Base-by-base conservation (phyloP, 768 basidiomycete genomes). In the Guyanaporus albipodus region DNA sequence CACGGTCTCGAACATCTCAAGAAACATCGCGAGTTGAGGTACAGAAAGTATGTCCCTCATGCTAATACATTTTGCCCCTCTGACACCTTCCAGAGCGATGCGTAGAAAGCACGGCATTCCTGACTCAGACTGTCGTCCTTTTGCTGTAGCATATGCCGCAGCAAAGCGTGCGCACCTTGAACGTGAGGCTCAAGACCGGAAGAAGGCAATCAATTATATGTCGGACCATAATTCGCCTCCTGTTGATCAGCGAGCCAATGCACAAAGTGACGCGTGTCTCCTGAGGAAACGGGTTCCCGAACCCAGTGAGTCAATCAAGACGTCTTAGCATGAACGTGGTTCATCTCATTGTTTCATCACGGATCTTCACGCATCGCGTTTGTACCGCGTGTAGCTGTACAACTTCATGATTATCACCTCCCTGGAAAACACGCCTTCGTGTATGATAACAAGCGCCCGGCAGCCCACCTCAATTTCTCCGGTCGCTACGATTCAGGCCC, bases 91-190 rank as follows among this genome's bases (percentile, higher is more conserved):
- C 53, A 89, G 86, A 57, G 74, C 81, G 52, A 81, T 82, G 73
- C 80, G 89, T 50, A 73, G 89, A 54, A 74, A 78, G 67, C 80
- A 89, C 60, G 90, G 89, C 37, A 91, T 91, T 49, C 90, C 89
- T 15, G 89, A 91, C 71, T 74, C 73, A 47, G 89, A 91, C 71
- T 74, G 80, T 53, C 76, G 89, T 26, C 87, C 89, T 11, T 91
- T 91, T 74, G 86, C 85, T 63, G 85, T 91, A 53, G 90, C 89
- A n/a, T 88, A 87, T 66, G 78, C 87, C 54, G 86, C 85, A 48
- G 83, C 80, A 31, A 68, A 74, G 50, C 73, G 73, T 44, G 70
- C 75, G 37, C 76, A 78, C 51, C 73, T 79, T 57, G 78, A 85
- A 57, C 67, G 66, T 44, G 70, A 76, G 55, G 74, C 73, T 42